Evolutionary conservation across 1,284 basidiomycete species (phyloP), one percentile per base, ranked within the genome.

Genomic region (Filobasidium uniguttulatum): DNA sequence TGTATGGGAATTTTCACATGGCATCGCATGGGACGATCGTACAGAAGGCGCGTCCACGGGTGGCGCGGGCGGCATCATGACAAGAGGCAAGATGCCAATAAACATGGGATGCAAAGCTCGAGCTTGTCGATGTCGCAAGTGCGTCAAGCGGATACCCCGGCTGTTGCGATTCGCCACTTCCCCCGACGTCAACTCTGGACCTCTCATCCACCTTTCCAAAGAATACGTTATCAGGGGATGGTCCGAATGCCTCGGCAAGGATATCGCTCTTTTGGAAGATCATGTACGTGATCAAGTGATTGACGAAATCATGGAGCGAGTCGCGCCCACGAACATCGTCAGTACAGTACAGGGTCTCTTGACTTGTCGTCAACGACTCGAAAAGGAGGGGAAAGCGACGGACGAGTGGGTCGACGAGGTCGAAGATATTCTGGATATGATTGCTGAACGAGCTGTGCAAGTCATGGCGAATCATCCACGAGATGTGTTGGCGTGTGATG

Each of bases 1-100:
- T 56, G 78, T 85, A 15, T 77, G 83, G 59, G 85, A 88, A 62
- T 89, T 91, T 78, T 77, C 83, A 59, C 86, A 91, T 61, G 86
- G 86, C 1, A 77, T 91, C 59, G 71, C 79, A 29, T 82, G 82
- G 60, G 82, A 84, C 62, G 81, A 83, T 56, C 70, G 73, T 6
- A 72, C 83, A 54, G 84, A 81, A 0, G 75, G 72, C 1, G 78
- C 81, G 29, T 77, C 77, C 53, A 85, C 26, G 10, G 40, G 15
- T 14, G 26, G 25, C 14, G 2, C n/a, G 15, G 40, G 23, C 2
- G 83, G 82, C 81, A 81, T 20, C 43, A 17, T 40, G 41, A 28
- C 29, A 22, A 23, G 12, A 17, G 19, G 15, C 15, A 1, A 29
- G 25, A 29, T 35, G 31, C 9, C 31, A 44, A 25, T n/a, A n/a